Percentiles rank a stretch among this genome's conserved stretches.
phyloP scores from a whole-genome alignment of 306 rosid species.

The Inga oerstediana region DNA sequence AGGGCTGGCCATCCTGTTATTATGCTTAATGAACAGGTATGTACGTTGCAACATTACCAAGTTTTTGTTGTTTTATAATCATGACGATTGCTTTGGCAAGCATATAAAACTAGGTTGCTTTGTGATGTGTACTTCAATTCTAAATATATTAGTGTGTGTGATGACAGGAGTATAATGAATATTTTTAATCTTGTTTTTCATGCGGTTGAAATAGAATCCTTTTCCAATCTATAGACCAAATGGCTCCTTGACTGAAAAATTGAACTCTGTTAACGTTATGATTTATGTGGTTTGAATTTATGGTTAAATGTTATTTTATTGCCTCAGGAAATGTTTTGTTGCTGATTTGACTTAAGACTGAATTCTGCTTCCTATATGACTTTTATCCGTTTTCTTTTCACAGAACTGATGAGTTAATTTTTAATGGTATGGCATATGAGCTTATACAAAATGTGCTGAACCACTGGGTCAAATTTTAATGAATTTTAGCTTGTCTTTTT shows the following conservation, averaged over 20 bases:
- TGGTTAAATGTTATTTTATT: neutral
- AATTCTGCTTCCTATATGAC: too few relatives aligned
- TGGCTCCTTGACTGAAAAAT: neutral
- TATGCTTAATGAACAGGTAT: constrained; percentile 92
- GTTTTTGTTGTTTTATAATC: neutral
- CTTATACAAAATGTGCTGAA: too few relatives aligned
- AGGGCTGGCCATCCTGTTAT: constrained; percentile 93
- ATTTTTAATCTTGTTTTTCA: neutral
- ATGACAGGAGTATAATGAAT: neutral
- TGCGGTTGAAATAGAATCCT: neutral
- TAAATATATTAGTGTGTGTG: neutral
- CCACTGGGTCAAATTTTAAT: too few relatives aligned
- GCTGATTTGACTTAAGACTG: too few relatives aligned
- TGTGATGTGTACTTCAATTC: neutral
- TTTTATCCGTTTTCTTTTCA: too few relatives aligned
- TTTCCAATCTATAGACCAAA: neutral
- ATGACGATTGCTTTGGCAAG: neutral
- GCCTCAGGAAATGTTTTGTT: too few relatives aligned
- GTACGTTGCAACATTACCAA: neutral
- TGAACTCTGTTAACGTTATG: neutral
- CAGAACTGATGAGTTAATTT: too few relatives aligned
- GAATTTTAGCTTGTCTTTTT: too few relatives aligned
- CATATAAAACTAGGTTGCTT: neutral
- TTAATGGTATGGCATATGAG: too few relatives aligned
- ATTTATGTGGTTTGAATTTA: neutral